These are phyloP conservation scores for Cryptococcus floricola DNA, from an alignment of 1,284 basidiomycete species.

Conservation along the genomic window DNA sequence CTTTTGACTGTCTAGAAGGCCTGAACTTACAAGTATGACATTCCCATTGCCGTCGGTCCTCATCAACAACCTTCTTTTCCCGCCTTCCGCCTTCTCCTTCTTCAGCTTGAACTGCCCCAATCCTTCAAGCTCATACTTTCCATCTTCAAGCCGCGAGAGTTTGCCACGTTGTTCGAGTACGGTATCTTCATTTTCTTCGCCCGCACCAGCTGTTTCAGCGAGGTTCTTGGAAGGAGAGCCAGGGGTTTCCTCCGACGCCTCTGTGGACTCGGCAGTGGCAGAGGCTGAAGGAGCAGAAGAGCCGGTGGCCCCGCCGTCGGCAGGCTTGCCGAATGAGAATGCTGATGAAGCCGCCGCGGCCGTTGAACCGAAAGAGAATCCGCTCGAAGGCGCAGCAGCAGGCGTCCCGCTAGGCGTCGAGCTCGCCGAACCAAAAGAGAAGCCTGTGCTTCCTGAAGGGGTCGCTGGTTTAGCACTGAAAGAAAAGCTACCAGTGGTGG, in stretches of 20 bases:
- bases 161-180: constrained; percentile 60
- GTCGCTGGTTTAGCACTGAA: constrained; percentile 9
- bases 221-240: constrained; percentile 31
- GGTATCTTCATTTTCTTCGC: constrained; percentile 75
- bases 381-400: constrained; percentile 17
- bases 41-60: constrained; percentile 41
- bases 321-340: background rate
- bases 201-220: constrained; percentile 37
- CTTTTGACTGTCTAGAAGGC: background rate
- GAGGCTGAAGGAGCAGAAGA: constrained; percentile 18
- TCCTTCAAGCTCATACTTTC: constrained; percentile 51
- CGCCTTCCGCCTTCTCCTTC: constrained; percentile 23
- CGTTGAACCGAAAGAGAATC: constrained; percentile 28
- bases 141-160: constrained; percentile 58
- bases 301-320: background rate
- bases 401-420: constrained; percentile 23
- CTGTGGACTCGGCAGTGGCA: constrained; percentile 17
- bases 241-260: constrained; percentile 19
- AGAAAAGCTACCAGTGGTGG: constrained; percentile 9
- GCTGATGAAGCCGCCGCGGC: constrained; percentile 5
- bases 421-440: constrained; percentile 34
- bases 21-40: constrained; percentile 37
- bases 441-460: constrained; percentile 17
- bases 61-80: constrained; percentile 39
- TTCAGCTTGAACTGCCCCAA: constrained; percentile 44